Evolutionary conservation across 192 early-diverging fungal species (phyloP).

Genomic region (Spizellomyces punctatus): DNA sequence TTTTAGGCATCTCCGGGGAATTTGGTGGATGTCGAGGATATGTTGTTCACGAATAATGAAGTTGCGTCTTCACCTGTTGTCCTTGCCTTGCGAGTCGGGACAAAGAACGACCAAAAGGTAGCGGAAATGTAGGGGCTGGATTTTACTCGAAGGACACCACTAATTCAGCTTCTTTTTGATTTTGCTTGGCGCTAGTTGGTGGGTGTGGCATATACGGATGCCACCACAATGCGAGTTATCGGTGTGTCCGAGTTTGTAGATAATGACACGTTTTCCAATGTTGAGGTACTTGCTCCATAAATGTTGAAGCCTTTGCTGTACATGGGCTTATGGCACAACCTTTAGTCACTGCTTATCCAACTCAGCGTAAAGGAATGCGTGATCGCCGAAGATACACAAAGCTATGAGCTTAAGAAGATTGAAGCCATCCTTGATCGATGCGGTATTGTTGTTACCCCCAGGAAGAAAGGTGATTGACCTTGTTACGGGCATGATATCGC

Average conservation of each 20-base stretch:
- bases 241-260: conserved; percentile 91
- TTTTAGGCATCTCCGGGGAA: conserved; percentile 92
- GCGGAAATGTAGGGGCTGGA: not conserved
- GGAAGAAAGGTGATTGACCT: conserved; percentile 52
- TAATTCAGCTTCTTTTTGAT: conserved; percentile 2
- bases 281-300: conserved; percentile 66
- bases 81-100: conserved; percentile 68
- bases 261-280: conserved; percentile 88
- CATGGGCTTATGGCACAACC: not conserved
- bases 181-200: conserved; percentile 56
- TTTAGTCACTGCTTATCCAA: conserved; percentile 83
- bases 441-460: conserved; percentile 72
- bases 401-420: conserved; percentile 74
- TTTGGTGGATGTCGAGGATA: conserved; percentile 86
- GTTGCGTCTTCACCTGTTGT: conserved; percentile 78
- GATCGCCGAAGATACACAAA: conserved; percentile 58
- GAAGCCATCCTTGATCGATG: conserved; percentile 73
- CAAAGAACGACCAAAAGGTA: conserved; percentile 67
- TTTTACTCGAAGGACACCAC: not conserved
- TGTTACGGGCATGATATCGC: not conserved
- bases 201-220: conserved; percentile 90
- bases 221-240: conserved; percentile 70
- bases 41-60: conserved; percentile 76
- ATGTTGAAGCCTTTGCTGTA: not conserved
- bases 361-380: conserved; percentile 92